Base-by-base conservation (phyloP, 1,284 basidiomycete genomes). In the Pterulicium gracile region DNA sequence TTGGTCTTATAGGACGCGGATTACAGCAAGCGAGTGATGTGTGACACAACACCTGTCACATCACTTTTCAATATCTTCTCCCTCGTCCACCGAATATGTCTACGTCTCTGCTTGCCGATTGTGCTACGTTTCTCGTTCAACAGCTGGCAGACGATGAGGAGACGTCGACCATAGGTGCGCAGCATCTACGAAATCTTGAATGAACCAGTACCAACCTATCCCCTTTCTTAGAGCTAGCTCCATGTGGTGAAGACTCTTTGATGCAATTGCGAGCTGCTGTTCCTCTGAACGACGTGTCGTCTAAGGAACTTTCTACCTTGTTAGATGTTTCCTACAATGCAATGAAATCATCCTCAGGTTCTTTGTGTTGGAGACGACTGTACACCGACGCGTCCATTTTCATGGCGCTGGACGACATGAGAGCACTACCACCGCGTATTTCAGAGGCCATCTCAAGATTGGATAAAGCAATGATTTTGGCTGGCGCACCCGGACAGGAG, bases 391-490 rank as follows among this genome's bases (percentile, higher is more conserved):
- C 74, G n/a, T 73, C 67, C 50, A 64, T 86, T 47, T 57, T 82
- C 44, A 68, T 67, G 49, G 65, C 69, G 7, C 60, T 83, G 48
- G 58, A 64, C 13, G 64, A 72, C 49, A 51, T 68, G 20, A 55
- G 59, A 10, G 48, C 55, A 15, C 57, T 54, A 0, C 57, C 58
- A 7, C 27, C 27, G 27, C 7, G n/a, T 17, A 51, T 55, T 1
- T 50, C 61, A 17, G 54, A 64, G 43, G 64, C 72, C 32, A 71
- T 95, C 27, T 64, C 68, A 3, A 63, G 69, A 12, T 65, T 97
- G 22, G 94, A 98, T 58, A 71, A 70, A 54, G 82, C 84, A 1
- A 81, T 95, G 52, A 81, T 97, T 53, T 72, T 95, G 40, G 85
- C 91, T 4, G 93, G 92, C 1, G 79, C 81, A 1, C 71, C 81